phyloP scores from a whole-genome alignment of 257 asterid species.

The Nicotiana tabacum region DNA sequence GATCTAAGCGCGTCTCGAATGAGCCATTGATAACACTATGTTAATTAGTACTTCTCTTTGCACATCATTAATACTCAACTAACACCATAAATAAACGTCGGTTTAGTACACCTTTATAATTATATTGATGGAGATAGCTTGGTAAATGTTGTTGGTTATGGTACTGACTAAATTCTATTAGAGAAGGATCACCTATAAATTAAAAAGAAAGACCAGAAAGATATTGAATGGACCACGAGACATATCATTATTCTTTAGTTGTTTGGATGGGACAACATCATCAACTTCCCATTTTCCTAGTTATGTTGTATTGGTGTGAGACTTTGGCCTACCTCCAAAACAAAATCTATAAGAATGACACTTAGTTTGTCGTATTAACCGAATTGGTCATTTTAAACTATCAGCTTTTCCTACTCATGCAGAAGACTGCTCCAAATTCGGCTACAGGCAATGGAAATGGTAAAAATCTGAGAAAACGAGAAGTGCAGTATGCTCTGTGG shows the following conservation, averaged over 20 bases:
- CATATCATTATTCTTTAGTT: not conserved
- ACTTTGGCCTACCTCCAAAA: not conserved
- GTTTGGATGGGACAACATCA: not conserved
- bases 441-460: not conserved
- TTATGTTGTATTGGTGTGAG: not conserved
- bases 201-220: not conserved
- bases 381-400: not conserved
- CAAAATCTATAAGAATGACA: not conserved
- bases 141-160: not conserved
- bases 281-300: constrained; percentile 2
- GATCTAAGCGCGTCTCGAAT: no score
- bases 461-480: no score
- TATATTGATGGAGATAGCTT: not conserved
- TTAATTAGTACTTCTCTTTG: not conserved
- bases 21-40: no score
- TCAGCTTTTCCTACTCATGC: not conserved
- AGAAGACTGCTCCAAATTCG: not conserved
- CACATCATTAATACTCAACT: not conserved
- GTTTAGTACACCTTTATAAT: not conserved
- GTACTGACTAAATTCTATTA: not conserved
- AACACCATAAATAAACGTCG: not conserved
- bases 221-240: not conserved
- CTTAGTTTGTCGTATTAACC: not conserved
- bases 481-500: not conserved
- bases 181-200: not conserved